Evolutionary conservation across 768 basidiomycete genomes (phyloP).

Genomic region (Tremella yokohamensis): DNA sequence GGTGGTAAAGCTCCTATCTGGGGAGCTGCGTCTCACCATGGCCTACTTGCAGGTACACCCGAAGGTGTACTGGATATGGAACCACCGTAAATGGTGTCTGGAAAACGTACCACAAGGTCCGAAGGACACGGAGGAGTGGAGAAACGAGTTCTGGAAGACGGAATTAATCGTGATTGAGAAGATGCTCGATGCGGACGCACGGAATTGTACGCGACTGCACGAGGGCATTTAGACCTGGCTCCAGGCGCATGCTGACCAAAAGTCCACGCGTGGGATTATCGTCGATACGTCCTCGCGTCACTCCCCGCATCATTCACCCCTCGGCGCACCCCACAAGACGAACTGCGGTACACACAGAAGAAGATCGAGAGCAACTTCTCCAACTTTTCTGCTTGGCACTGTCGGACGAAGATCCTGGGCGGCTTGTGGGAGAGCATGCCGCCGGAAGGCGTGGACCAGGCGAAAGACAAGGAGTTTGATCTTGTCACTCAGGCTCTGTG

Average conservation of each 20-base stretch:
- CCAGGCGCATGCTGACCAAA: background rate
- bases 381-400: slow-evolving; percentile 99
- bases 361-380: slow-evolving; percentile 95
- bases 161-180: slow-evolving; percentile 86
- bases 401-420: slow-evolving; percentile 75
- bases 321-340: slow-evolving; percentile 57
- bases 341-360: slow-evolving; percentile 76
- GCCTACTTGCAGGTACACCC: slow-evolving; percentile 75
- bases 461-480: slow-evolving; percentile 75
- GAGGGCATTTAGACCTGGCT: too few relatives aligned
- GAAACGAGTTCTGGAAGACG: slow-evolving; percentile 71
- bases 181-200: slow-evolving; percentile 83
- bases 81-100: slow-evolving; percentile 92
- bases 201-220: slow-evolving; percentile 76
- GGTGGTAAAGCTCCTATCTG: slow-evolving; percentile 62
- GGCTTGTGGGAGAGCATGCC: slow-evolving; percentile 60
- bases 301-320: slow-evolving; percentile 59
- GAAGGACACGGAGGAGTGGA: slow-evolving; percentile 60
- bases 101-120: slow-evolving; percentile 78
- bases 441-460: slow-evolving; percentile 58
- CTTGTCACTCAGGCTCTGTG: slow-evolving; percentile 90
- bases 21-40: slow-evolving; percentile 78
- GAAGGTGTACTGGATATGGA: slow-evolving; percentile 99
- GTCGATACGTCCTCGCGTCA: slow-evolving; percentile 73
- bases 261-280: slow-evolving; percentile 96